A percentile compares a stretch with the other conserved stretches of the same genome.
phyloP scores from a whole-genome alignment of 176 grass and related monocot genomes.

The Urochloa ruziziensis region DNA sequence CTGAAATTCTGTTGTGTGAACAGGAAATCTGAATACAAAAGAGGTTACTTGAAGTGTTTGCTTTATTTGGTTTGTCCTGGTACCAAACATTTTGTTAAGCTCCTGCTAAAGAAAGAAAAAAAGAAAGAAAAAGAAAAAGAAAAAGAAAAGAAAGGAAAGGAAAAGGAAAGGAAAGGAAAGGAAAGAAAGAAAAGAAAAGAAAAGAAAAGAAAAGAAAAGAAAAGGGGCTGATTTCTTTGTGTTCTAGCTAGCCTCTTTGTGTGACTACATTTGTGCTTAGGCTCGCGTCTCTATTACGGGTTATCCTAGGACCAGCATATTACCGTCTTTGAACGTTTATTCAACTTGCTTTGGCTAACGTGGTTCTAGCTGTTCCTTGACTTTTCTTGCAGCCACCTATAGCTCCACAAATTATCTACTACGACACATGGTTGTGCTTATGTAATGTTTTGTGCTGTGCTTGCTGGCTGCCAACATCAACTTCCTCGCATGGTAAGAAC shows the following conservation, averaged over 20 bases:
- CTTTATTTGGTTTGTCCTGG: too few relatives aligned
- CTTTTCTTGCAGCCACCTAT: background rate
- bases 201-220: too few relatives aligned
- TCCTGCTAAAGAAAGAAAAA: background rate
- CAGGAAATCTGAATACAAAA: too few relatives aligned
- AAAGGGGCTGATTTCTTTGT: background rate
- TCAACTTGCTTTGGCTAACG: background rate
- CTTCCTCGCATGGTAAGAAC: background rate
- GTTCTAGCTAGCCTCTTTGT: background rate
- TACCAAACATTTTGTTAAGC: background rate
- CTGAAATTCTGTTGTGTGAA: too few relatives aligned
- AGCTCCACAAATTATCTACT: too few relatives aligned
- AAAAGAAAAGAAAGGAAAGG: too few relatives aligned
- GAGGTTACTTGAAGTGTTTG: too few relatives aligned
- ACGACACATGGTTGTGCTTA: background rate
- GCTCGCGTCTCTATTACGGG: too few relatives aligned
- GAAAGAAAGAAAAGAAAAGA: background rate
- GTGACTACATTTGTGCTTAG: background rate
- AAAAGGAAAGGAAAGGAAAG: too few relatives aligned
- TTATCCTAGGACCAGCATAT: background rate
- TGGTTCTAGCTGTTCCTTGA: background rate
- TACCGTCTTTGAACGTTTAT: background rate
- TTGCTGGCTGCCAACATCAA: background rate
- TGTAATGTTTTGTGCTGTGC: background rate
- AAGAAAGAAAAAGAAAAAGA: background rate